Evolutionary conservation across 192 early-diverging fungal species (phyloP).

Genomic region (Chytriomyces sp.): DNA sequence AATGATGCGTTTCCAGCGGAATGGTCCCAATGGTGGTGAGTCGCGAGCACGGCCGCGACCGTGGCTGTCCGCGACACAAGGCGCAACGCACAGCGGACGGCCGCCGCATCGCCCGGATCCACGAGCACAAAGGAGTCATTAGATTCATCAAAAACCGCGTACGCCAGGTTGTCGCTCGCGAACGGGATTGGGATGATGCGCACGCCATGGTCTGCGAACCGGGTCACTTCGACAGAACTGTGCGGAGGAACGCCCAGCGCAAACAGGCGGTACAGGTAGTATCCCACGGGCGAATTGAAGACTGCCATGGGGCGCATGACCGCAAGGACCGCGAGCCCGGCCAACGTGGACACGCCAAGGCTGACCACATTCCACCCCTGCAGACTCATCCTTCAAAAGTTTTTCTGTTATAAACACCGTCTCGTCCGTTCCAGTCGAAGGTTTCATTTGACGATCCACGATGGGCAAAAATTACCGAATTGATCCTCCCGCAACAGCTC

Average conservation of each 20-base stretch:
- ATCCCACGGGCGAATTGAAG: background rate
- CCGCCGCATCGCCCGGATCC: background rate
- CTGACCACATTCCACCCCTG: no score
- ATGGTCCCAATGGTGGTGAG: conserved; percentile 23
- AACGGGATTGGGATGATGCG: conserved; percentile 18
- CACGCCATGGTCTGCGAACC: background rate
- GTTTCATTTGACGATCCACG: no score
- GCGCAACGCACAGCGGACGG: background rate
- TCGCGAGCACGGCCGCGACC: background rate
- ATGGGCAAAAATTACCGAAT: no score
- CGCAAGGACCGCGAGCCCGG: no score
- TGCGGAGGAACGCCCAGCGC: background rate
- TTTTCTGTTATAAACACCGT: no score
- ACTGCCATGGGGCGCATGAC: background rate
- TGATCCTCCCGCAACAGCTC: no score
- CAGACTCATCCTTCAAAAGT: no score
- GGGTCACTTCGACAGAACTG: background rate
- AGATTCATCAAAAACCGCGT: background rate
- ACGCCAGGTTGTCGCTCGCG: conserved; percentile 18
- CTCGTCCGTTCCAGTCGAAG: no score
- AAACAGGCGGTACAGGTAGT: background rate
- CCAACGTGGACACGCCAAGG: no score
- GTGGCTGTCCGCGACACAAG: background rate
- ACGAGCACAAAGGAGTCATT: background rate
- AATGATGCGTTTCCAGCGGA: background rate